Conservation (phyloP, 352 stramenopile genomes). For the Phytopythium chamaehyphon region DNA sequence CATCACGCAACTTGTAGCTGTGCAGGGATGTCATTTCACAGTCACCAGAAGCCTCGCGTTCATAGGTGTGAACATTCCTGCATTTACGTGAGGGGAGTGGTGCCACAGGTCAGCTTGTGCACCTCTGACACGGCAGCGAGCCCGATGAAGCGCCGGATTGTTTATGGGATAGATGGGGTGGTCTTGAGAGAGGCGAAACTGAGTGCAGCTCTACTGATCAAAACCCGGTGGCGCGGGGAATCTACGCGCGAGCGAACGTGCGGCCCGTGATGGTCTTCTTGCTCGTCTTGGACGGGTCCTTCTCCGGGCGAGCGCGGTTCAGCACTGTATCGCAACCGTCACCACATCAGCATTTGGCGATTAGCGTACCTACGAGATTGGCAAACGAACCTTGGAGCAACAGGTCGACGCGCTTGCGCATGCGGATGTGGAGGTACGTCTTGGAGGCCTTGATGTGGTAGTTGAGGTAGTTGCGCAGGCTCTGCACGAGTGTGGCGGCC, state of each 20-base stretch:
- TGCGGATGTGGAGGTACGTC: slow-evolving; percentile 94
- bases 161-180: slow-evolving; percentile 1
- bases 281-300: slow-evolving; percentile 80
- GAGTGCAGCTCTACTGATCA: too few species aligned
- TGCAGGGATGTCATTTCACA: too few species aligned
- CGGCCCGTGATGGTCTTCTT: slow-evolving; percentile 93
- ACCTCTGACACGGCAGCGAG: too few species aligned
- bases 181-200: slow-evolving; percentile 3
- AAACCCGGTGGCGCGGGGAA: not conserved
- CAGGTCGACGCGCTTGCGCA: slow-evolving; percentile 91
- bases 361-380: too few species aligned
- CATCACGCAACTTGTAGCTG: too few species aligned
- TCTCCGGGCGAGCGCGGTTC: slow-evolving; percentile 88
- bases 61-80: too few species aligned
- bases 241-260: slow-evolving; percentile 82
- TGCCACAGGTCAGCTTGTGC: too few species aligned
- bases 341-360: slow-evolving; percentile 1
- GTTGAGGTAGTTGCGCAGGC: slow-evolving; percentile 93
- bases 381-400: slow-evolving; percentile 85
- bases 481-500: slow-evolving; percentile 79
- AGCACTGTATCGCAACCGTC: slow-evolving; percentile 52
- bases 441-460: slow-evolving; percentile 97
- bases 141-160: too few species aligned
- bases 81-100: too few species aligned
- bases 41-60: too few species aligned